Evolutionary conservation across 2,329 filamentous ascomycete species (phyloP), one percentile per base, ranked within the genome.

Genomic region (Aureobasidium sp.): DNA sequence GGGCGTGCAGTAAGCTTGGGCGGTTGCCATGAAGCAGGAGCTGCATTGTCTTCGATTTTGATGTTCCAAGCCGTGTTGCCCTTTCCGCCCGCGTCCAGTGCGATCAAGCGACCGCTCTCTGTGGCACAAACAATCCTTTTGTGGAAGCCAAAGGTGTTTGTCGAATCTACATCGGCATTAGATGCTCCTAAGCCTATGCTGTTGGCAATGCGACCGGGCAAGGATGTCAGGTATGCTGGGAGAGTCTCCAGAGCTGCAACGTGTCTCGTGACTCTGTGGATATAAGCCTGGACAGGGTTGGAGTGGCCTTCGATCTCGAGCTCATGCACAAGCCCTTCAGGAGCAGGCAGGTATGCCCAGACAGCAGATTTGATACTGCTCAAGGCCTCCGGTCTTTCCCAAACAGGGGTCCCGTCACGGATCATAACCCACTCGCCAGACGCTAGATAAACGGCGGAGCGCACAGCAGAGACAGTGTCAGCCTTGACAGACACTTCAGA

Each of bases 301-400:
- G 87, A 88, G 71, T 96, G 89, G 4, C 90, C 89, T 75, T 99
- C 93, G 27, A 89, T 84, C 67, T 96, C 89, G 8, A 97, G 80
- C 34, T 91, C 89, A 72, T 89, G 87, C 6, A 87, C 91, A 53
- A 97, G 79, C 17, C 83, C 83, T 67, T 87, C 85, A 13, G 87
- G 86, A 6, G 90, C 82, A 39, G 67, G 63, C 46, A 71, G 69
- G 55, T 93, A 89, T 0, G 88, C 89, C 83, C 90, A 96, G 12
- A 85, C 84, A 41, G 91, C 92, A 59, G 90, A 87, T 29, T 90
- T 81, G n/a, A 85, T 86, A 48, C 87, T 87, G n/a, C 88, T 87
- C 57, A 99, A 78, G 5, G 89, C 88, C 74, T 99, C 94, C 9
- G 86, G 84, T 27, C 94, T 85, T 48, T 83, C 83, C 94, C 94